Evolutionary conservation across 83 land plant genomes (phyloP), one percentile per base, ranked within the genome.

Genomic region (Picea abies): DNA sequence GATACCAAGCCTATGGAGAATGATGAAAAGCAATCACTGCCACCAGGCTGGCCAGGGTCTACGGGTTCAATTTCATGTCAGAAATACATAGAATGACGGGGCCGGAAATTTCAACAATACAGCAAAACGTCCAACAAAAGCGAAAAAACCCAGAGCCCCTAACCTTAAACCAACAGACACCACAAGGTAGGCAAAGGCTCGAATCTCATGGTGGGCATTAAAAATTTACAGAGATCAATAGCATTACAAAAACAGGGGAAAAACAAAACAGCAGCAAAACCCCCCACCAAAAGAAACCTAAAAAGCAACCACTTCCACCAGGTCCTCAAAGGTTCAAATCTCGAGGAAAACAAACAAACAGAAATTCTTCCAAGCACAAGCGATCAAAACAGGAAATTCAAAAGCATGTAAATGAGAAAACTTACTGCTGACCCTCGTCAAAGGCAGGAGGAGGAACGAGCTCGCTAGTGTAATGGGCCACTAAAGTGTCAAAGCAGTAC

Each of bases 401-500:
- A 66, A 26, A 14, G 29, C 84, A 22, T 39, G 26, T 15, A 73
- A 72, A 52, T 8, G 47, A 60, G 1, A 16, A 85, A 61, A 41
- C 88, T 84, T 86, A 95, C 97, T 91, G 96, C 37, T 89, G 85
- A 69, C 94, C 99, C 16, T 89, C 99, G 19, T 96, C 99, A 76
- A 96, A 96, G 26, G 89, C 96, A 8, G 99, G 94, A 5, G 92
- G 85, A 15, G 97, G 94, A 63, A 87, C 86, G 22, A 88, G 72
- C 75, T 95, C 94, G 82, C 98, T 87, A 80, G 90, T 94, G 94
- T 95, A 96, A 84, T 96, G 94, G 41, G 96, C 93, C 49, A 95
- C 93, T n/a, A 96, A 87, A 2, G 91, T 95, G 89, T 96, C 99
- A 90, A 96, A 96, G 90, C 97, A 96, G 84, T 90, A 96, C 52